Evolutionary conservation across 2,329 filamentous ascomycete species (phyloP).

Genomic region (Ceratocystis alfenasii): DNA sequence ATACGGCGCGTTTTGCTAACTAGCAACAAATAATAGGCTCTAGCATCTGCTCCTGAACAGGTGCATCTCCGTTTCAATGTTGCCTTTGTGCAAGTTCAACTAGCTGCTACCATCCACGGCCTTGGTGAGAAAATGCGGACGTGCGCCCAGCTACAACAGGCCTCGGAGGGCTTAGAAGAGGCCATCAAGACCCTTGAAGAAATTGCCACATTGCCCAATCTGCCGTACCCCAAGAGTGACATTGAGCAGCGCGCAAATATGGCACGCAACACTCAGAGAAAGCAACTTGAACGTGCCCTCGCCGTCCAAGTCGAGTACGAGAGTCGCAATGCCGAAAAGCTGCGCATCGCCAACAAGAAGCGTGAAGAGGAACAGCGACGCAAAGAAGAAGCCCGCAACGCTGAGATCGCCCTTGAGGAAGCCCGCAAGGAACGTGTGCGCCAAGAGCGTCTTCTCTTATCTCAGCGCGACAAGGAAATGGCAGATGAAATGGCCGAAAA

Average conservation of each 20-base stretch:
- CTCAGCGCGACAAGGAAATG: conserved; percentile 59
- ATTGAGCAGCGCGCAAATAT: conserved; percentile 94
- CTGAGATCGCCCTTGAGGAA: conserved; percentile 54
- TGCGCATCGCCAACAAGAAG: conserved; percentile 65
- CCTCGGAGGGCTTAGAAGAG: conserved; percentile 66
- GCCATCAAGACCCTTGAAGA: conserved; percentile 64
- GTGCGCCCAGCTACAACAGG: conserved; percentile 67
- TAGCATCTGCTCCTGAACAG: conserved; percentile 68
- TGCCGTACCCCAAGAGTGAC: conserved; percentile 82
- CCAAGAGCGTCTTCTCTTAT: conserved; percentile 74
- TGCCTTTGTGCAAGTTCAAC: conserved; percentile 90
- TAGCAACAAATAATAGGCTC: conserved; percentile 41
- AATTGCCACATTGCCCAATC: conserved; percentile 49
- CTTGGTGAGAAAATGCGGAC: conserved; percentile 67
- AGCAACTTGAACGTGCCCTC: conserved; percentile 76
- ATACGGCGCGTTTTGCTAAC: neutral
- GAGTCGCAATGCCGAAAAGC: conserved; percentile 78
- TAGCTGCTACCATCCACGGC: conserved; percentile 67
- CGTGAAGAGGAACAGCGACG: conserved; percentile 69
- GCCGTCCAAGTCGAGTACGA: conserved; percentile 84
- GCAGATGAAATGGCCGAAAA: conserved; percentile 61
- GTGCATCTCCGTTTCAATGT: conserved; percentile 95
- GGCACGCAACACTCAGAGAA: conserved; percentile 88
- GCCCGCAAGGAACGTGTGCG: conserved; percentile 69
- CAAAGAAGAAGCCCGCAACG: conserved; percentile 64